These are phyloP conservation scores for Anastatica hierochuntica DNA, from an alignment of 345 rosid genomes.

Conservation along the genomic window DNA sequence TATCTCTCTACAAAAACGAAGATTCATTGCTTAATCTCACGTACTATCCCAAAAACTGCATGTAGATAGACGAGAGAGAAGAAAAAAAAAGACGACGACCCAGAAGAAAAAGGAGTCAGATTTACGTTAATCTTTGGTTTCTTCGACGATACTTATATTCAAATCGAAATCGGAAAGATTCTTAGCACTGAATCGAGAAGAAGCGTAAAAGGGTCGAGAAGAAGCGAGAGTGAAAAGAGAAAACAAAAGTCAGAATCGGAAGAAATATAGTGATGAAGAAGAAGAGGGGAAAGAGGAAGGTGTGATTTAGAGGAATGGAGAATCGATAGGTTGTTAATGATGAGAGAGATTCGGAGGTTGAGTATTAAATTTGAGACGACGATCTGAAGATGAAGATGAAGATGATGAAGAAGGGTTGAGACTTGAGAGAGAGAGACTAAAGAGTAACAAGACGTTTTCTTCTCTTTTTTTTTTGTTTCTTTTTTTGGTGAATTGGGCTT, in stretches of 20 bases:
- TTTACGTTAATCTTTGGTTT: constrained; percentile 44
- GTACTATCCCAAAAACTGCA: constrained; percentile 37
- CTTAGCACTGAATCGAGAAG: not conserved
- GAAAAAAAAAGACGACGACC: constrained; percentile 3
- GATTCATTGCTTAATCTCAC: constrained; percentile 15
- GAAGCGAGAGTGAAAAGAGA: not conserved
- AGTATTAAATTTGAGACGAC: too few relatives aligned
- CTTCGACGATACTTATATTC: constrained; percentile 24
- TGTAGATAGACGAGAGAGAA: too few relatives aligned
- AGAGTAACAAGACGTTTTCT: constrained; percentile 12
- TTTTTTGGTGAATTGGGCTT: constrained; percentile 3
- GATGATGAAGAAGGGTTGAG: not conserved
- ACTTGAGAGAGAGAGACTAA: too few relatives aligned
- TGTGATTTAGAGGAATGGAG: not conserved
- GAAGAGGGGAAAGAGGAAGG: not conserved
- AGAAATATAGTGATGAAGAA: constrained; percentile 7
- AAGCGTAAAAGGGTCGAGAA: not conserved
- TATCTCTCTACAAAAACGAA: not conserved
- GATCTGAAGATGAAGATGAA: constrained; percentile 15
- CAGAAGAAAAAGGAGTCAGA: constrained; percentile 1
- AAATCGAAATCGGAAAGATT: constrained; percentile 18
- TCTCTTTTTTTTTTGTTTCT: not conserved
- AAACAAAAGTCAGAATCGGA: constrained; percentile 3
- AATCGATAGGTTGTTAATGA: constrained; percentile 3
- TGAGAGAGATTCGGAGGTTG: not conserved